Conservation (phyloP, 768 basidiomycete species). For the Termitomyces sp. region DNA sequence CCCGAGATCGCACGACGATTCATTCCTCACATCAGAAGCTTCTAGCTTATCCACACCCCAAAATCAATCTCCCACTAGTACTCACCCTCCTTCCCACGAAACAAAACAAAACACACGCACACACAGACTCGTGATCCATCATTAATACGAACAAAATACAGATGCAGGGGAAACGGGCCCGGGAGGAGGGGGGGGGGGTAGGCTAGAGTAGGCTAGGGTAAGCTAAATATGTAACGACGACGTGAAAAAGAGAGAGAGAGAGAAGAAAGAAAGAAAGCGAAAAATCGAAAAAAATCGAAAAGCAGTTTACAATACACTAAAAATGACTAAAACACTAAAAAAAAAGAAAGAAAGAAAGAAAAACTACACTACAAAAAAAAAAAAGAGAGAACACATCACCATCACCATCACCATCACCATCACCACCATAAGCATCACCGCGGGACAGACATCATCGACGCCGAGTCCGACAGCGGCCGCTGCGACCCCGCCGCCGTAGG, state of each 20-base stretch:
- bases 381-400: not conserved
- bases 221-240: too few species aligned
- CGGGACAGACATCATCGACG: conserved; percentile 38
- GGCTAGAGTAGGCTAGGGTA: too few species aligned
- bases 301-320: not conserved
- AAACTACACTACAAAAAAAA: not conserved
- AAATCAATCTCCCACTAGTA: too few species aligned
- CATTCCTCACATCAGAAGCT: too few species aligned
- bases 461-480: conserved; percentile 36
- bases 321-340: not conserved
- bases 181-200: not conserved
- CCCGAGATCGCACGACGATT: too few species aligned
- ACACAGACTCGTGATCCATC: conserved; percentile 4
- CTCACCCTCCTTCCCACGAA: too few species aligned
- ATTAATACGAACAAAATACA: conserved; percentile 4
- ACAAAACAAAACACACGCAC: too few species aligned
- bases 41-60: too few species aligned
- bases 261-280: conserved; percentile 2
- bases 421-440: conserved; percentile 20
- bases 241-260: not conserved
- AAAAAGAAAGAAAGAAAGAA: not conserved
- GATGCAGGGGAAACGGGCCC: too few species aligned
- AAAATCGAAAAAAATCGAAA: not conserved
- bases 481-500: conserved; percentile 38
- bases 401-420: too few species aligned